These are phyloP conservation scores for Primulina huaijiensis DNA, from an alignment of 257 asterid genomes.

Conservation along the genomic window DNA sequence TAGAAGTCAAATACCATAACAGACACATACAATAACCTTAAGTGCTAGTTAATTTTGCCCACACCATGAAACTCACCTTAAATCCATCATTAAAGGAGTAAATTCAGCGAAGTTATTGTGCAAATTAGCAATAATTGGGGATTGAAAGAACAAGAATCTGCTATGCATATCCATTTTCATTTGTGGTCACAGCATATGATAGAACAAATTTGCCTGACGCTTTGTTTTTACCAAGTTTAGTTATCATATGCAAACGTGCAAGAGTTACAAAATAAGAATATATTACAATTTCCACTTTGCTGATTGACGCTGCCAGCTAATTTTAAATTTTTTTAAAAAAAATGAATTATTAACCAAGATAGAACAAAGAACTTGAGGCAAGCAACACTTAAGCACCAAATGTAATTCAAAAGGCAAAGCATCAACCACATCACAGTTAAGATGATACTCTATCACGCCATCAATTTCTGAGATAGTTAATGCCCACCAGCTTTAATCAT, in stretches of 20 bases:
- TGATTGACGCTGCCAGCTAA: neutral
- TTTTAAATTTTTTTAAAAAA: no score
- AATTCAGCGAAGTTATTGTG: neutral
- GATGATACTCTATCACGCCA: slow-evolving; percentile 6
- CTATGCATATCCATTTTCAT: neutral
- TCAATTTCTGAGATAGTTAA: slow-evolving; percentile 1
- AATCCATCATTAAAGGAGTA: neutral
- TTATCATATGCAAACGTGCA: neutral
- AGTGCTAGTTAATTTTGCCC: neutral
- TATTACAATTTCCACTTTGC: neutral
- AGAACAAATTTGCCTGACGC: neutral
- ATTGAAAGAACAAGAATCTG: neutral
- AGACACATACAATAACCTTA: no score
- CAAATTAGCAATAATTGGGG: neutral
- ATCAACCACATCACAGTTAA: slow-evolving; percentile 13
- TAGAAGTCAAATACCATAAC: no score
- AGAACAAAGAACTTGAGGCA: neutral
- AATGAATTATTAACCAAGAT: neutral
- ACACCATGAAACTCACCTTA: neutral
- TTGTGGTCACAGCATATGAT: neutral
- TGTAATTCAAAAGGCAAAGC: neutral
- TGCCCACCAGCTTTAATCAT: slow-evolving; percentile 8
- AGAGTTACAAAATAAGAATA: no score
- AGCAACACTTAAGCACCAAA: neutral
- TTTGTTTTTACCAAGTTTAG: neutral